Base-by-base conservation (phyloP, 2,329 filamentous ascomycete species). In the Fusarium haematococcum region DNA sequence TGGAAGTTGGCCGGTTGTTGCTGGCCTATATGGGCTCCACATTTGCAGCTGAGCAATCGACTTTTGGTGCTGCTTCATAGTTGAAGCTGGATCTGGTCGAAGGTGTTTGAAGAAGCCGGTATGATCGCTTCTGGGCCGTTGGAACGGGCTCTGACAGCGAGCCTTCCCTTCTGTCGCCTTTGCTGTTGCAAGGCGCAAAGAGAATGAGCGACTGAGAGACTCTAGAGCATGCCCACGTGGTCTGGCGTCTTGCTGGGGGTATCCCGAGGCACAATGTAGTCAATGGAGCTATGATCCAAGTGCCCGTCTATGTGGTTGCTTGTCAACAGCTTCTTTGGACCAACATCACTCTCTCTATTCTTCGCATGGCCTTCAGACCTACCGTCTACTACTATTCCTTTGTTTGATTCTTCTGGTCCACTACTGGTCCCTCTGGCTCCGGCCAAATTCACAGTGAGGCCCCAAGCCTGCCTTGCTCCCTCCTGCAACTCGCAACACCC, bases 351-450 rank as follows among this genome's bases (percentile, higher is more conserved):
- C 27, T 60, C 6, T 56, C 32, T 20, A 48, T 41, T 18, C 16
- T 16, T 43, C 20, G n/a, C 13, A 18, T 20, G 13, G 48, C n/a
- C 9, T 33, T n/a, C n/a, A 2, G 7, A 18, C 32, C 9, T 13
- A 16, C 23, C 20, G 13, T 18, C 41, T 32, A 16, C 25, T 27
- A 58, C 67, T 35, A n/a, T 63, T 4, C 61, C 43, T 74, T 74
- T 57, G 68, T 74, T 74, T 74, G 71, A 74, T 74, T 74, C 71
- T 74, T 74, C 50, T 71, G 63, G 25, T 50, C 56, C 30, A 18
- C 41, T 37, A 48, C 32, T 54, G 27, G 33, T 30, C 32, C 71
- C 30, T 33, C 35, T n/a, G 16, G 39, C 20, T 7, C 39, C 43
- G 52, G 23, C 52, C 61, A 62, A 74, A 72, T 45, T 74, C 45